These are phyloP conservation scores for Suillus paluster DNA, from an alignment of 768 basidiomycete species.

Conservation along the genomic window DNA sequence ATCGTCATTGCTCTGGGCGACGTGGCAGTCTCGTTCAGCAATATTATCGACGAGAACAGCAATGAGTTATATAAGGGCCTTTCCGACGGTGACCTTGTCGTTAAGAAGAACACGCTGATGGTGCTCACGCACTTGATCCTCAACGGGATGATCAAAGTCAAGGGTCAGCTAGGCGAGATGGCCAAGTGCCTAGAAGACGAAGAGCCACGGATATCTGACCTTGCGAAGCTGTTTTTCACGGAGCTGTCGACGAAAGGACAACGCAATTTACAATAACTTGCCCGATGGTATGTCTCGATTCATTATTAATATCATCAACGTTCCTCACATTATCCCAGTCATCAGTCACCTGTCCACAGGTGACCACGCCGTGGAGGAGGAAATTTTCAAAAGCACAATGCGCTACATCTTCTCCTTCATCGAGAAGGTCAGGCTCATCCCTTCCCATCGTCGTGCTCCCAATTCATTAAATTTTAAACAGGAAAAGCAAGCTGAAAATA, in stretches of 20 bases:
- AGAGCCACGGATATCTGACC: constrained; percentile 84
- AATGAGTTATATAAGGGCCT: constrained; percentile 94
- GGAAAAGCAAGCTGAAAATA: constrained; percentile 98
- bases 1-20: constrained; percentile 98
- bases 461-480: constrained; percentile 34
- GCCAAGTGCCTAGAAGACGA: constrained; percentile 98
- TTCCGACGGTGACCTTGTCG: constrained; percentile 81
- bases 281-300: constrained; percentile 73
- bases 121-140: constrained; percentile 95
- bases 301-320: neutral
- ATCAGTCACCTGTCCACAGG: constrained; percentile 95
- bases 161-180: constrained; percentile 99
- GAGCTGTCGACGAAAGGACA: constrained; percentile 97
- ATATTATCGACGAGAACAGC: constrained; percentile 95
- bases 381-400: constrained; percentile 90
- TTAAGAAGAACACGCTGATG: constrained; percentile 99
- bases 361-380: constrained; percentile 89
- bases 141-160: constrained; percentile 99
- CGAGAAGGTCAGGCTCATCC: constrained; percentile 71
- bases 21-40: constrained; percentile 97
- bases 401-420: constrained; percentile 96
- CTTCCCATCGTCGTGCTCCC: neutral
- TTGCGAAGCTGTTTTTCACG: constrained; percentile 98
- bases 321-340: constrained; percentile 48
- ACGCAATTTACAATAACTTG: constrained; percentile 98